A percentile compares a stretch with the other conserved stretches of the same genome.
Evolutionary conservation across 805 yeast species (phyloP).

Genomic region (Kazachstania psychrophila): DNA sequence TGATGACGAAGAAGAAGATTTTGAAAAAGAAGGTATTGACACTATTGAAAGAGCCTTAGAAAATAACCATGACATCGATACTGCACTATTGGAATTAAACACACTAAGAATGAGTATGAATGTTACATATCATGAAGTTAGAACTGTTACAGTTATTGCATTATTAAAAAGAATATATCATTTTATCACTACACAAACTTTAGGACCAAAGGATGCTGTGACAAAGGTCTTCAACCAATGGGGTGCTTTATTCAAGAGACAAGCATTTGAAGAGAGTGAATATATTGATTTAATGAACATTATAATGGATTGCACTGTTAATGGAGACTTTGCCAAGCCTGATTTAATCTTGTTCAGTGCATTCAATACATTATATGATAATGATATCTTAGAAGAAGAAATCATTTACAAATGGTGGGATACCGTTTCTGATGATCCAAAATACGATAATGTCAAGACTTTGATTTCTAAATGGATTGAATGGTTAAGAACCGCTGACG

Average conservation of each 20-base stretch:
- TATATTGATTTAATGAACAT: slow-evolving; percentile 56
- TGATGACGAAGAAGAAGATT: slow-evolving; percentile 57
- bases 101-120: slow-evolving; percentile 97
- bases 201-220: slow-evolving; percentile 68
- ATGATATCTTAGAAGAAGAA: slow-evolving; percentile 77
- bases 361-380: slow-evolving; percentile 60
- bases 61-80: slow-evolving; percentile 85
- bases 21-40: slow-evolving; percentile 83
- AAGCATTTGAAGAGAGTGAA: slow-evolving; percentile 73
- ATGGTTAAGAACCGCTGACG: slow-evolving; percentile 79
- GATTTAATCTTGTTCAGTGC: slow-evolving; percentile 30
- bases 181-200: slow-evolving; percentile 66
- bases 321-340: slow-evolving; percentile 29
- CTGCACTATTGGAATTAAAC: slow-evolving; percentile 85
- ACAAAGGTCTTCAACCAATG: slow-evolving; percentile 68
- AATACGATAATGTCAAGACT: slow-evolving; percentile 41
- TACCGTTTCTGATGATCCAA: slow-evolving; percentile 30
- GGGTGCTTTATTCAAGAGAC: slow-evolving; percentile 75
- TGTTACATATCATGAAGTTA: slow-evolving; percentile 87
- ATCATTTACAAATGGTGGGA: slow-evolving; percentile 79
- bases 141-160: slow-evolving; percentile 70
- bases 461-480: slow-evolving; percentile 68
- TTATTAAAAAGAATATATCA: slow-evolving; percentile 60
- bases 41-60: slow-evolving; percentile 88
- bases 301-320: slow-evolving; percentile 31